Conservation (phyloP, 805 yeast species). For the Pichia scutulata region DNA sequence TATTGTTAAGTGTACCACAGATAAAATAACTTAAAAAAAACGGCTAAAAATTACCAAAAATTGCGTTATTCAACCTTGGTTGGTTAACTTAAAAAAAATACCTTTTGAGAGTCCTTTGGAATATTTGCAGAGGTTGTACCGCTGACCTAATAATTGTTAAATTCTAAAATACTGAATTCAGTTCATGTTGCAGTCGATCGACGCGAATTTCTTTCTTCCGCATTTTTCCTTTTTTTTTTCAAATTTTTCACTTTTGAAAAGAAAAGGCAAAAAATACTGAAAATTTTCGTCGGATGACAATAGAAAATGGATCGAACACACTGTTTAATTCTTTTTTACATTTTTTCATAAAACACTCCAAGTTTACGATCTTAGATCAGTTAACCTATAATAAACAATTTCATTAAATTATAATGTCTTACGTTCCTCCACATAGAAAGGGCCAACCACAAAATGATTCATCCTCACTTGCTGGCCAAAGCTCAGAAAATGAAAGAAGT, state of each 20-base stretch:
- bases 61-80: too few species aligned
- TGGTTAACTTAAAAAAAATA: too few species aligned
- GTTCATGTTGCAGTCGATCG: not conserved
- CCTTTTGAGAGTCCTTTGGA: too few species aligned
- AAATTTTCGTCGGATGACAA: not conserved
- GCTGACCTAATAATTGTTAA: too few species aligned
- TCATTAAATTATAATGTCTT: conserved; percentile 22
- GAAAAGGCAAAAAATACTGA: not conserved
- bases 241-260: not conserved
- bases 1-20: too few species aligned
- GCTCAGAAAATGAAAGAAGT: not conserved
- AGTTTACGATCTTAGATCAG: not conserved
- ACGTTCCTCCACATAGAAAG: conserved; percentile 46
- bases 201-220: not conserved
- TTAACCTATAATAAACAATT: not conserved
- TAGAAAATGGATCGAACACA: not conserved
- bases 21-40: too few species aligned
- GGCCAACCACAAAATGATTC: conserved; percentile 14
- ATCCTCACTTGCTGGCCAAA: not conserved
- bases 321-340: not conserved
- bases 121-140: too few species aligned
- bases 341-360: not conserved
- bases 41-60: too few species aligned
- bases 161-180: too few species aligned
- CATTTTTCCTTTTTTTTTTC: not conserved